Evolutionary conservation across 164 flowering plant genomes (phyloP), one percentile per base, ranked within the genome.

Genomic region (Amborella trichopoda): DNA sequence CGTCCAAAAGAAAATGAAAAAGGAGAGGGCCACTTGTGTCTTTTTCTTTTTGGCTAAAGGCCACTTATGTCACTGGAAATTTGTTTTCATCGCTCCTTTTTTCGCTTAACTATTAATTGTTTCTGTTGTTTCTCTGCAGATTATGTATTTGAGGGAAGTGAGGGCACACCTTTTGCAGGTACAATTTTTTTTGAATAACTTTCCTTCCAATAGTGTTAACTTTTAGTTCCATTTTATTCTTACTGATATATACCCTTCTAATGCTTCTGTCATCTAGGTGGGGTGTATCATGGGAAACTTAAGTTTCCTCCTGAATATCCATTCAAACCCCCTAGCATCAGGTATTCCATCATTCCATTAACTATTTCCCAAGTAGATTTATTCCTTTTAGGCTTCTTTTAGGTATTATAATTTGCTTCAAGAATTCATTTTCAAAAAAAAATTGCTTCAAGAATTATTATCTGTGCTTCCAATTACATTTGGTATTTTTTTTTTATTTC

Each of bases 111-210:
- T 42, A 20, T 18, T 4, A 42, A 9, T 14, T 21, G 8, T 42
- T 12, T 5, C 8, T 19, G 20, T 42, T 42, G 10, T 23, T 12
- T 9, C 10, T 14, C 39, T 50, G 24, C 74, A 91, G 99, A 86
- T 79, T 90, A 90, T 68, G 95, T 90, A 37, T 51, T 90, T 67
- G 95, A 91, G 68, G 99, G 99, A 54, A 91, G 99, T 66, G 80
- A 77, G 60, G 94, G 89, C 63, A 90, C 95, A 42, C 89, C 97
- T 21, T 90, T 77, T 70, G 82, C 80, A 69, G 97, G 97, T 84
- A 55, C 40, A 57, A 48, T 16, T 23, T 24, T 18, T 34, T 38
- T 52, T 38, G 14, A 30, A 30, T 30, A 30, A 30, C 9, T 8
- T 30, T 30, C 14, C 9, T 30, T 14, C 34, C 14, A 9, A 30